Base-by-base conservation (phyloP, 352 stramenopile species). In the Phytophthora nicotianae region DNA sequence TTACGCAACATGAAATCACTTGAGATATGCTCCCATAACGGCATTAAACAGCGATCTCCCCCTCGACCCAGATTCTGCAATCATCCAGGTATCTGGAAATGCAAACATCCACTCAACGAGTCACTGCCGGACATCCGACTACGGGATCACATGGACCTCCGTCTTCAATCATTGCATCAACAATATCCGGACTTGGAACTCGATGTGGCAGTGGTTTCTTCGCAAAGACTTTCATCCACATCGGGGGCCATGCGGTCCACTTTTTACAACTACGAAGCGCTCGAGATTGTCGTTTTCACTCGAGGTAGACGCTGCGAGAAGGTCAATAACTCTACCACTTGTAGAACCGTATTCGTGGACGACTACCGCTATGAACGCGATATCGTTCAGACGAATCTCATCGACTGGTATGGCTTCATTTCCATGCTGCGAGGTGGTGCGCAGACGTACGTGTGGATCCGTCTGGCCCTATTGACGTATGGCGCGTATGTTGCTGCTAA, bases 331-430 rank as follows among this genome's bases (percentile, higher is more conserved):
- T 5, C 26, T 1, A 32, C 43, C 7, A 24, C 4, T 16, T 83
- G 71, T 32, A 41, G 27, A 5, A 86, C 74, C 0, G 51, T 79
- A 0, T 65, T 82, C 19, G 49, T 83, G 13, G 77, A 86, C 42
- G 77, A 86, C 40, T 86, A 80, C 14, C 71, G 82, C 29, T 91
- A 88, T 32, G 72, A 88, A 27, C 68, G 77, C 1, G 60, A 65
- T 5, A 62, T 63, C 11, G 45, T 87, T 2, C 52, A 68, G 38
- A 83, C 62, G 27, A 73, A 84, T 27, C 54, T 71, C 7, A 29
- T 68, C 13, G 48, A 79, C 35, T 83, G 72, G 77, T 70, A 59
- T 10, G 21, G 8, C 0, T 35, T 74, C 19, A 62, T 70, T 11
- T 61, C 46, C 7, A 21, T 57, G 5, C 50, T 89, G 23, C 77